Conservation (phyloP, 805 yeast species). For the Candida palmyrensis region DNA sequence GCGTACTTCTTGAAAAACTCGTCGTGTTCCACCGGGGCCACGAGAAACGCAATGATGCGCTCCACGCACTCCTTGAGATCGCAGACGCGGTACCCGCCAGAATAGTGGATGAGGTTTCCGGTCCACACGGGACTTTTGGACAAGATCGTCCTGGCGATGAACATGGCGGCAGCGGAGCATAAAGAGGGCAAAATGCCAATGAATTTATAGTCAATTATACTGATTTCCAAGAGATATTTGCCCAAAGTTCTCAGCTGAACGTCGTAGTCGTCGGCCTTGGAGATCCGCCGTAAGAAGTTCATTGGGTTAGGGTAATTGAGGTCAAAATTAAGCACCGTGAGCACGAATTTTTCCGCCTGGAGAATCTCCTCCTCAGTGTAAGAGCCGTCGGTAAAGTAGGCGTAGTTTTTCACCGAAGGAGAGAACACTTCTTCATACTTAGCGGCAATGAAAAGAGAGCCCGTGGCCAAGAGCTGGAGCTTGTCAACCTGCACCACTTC, state of each 20-base stretch:
- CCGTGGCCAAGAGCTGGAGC: slow-evolving; percentile 80
- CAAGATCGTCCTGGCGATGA: slow-evolving; percentile 67
- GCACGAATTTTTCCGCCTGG: slow-evolving; percentile 74
- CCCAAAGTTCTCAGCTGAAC: slow-evolving; percentile 79
- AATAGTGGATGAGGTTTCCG: slow-evolving; percentile 81
- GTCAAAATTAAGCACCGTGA: slow-evolving; percentile 68
- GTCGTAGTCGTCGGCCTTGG: slow-evolving; percentile 89
- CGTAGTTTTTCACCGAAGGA: slow-evolving; percentile 80
- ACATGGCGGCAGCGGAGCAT: slow-evolving; percentile 87
- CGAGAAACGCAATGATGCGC: slow-evolving; percentile 69
- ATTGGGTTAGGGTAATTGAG: slow-evolving; percentile 84
- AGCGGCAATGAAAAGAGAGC: slow-evolving; percentile 83
- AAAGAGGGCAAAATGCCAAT: slow-evolving; percentile 71
- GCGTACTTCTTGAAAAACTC: slow-evolving; percentile 94
- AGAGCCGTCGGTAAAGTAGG: slow-evolving; percentile 84
- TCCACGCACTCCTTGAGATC: slow-evolving; percentile 70
- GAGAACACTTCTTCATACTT: slow-evolving; percentile 89
- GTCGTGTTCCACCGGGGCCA: slow-evolving; percentile 80
- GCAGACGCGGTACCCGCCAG: slow-evolving; percentile 79
- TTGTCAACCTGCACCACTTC: slow-evolving; percentile 73
- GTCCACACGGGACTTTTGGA: slow-evolving; percentile 71
- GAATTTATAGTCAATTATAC: slow-evolving; percentile 70
- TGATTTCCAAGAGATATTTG: slow-evolving; percentile 74
- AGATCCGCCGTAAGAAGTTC: slow-evolving; percentile 82
- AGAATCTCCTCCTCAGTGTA: slow-evolving; percentile 76